These are phyloP conservation scores for Podospora conica DNA, from an alignment of 495 filamentous ascomycete genomes.

Conservation along the genomic window DNA sequence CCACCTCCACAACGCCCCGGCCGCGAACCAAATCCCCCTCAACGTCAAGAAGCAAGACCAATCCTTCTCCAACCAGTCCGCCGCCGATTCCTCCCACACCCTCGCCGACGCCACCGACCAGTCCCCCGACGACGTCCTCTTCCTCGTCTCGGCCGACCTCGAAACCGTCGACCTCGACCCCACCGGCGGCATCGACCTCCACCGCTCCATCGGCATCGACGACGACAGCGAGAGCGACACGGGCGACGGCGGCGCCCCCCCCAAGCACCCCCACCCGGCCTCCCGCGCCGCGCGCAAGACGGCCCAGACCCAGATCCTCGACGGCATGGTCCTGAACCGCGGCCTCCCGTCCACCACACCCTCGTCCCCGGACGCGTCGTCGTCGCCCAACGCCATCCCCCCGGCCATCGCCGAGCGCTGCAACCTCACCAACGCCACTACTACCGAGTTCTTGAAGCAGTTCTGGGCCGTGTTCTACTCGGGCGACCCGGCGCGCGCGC, in stretches of 20 bases:
- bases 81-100: conserved; percentile 41
- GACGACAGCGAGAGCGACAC: conserved; percentile 66
- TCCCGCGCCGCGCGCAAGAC: conserved; percentile 48
- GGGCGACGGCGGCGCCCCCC: conserved; percentile 54
- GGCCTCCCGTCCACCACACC: conserved; percentile 35
- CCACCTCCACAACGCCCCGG: conserved; percentile 70
- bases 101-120: conserved; percentile 53
- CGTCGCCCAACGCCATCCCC: conserved; percentile 58
- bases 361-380: conserved; percentile 22
- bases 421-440: conserved; percentile 81
- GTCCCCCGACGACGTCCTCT: conserved; percentile 60
- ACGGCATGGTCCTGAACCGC: conserved; percentile 41
- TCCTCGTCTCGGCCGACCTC: conserved; percentile 57
- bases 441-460: conserved; percentile 89
- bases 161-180: conserved; percentile 42
- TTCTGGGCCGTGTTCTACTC: conserved; percentile 90
- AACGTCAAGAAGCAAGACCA: conserved; percentile 79
- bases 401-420: conserved; percentile 62
- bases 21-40: conserved; percentile 68
- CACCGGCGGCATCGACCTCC: conserved; percentile 49
- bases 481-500: conserved; percentile 63
- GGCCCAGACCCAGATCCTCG: conserved; percentile 53
- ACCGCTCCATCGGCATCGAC: conserved; percentile 52
- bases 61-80: conserved; percentile 63
- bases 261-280: conserved; percentile 47